Conservation (phyloP, 805 yeast genomes). For the Suhomyces emberorum region DNA sequence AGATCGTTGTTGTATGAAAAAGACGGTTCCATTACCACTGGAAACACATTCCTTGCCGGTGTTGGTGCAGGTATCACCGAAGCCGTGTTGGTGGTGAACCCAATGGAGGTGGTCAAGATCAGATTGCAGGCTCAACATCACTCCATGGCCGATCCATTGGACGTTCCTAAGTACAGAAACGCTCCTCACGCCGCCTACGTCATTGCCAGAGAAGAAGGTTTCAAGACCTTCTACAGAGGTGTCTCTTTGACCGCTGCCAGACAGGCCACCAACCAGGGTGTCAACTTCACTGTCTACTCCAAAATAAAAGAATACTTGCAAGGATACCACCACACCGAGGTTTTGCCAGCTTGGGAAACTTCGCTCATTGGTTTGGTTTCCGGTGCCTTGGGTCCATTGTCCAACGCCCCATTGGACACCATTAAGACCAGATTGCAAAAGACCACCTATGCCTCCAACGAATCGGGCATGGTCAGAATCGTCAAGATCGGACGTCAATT, state of each 20-base stretch:
- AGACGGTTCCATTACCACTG: slow-evolving; percentile 67
- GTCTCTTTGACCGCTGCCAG: slow-evolving; percentile 94
- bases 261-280: slow-evolving; percentile 98
- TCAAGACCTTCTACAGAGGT: slow-evolving; percentile 86
- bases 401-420: slow-evolving; percentile 96
- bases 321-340: slow-evolving; percentile 52
- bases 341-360: slow-evolving; percentile 91
- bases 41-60: slow-evolving; percentile 83
- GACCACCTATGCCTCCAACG: slow-evolving; percentile 66
- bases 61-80: slow-evolving; percentile 97
- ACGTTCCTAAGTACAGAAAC: slow-evolving; percentile 80
- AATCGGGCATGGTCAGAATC: slow-evolving; percentile 74
- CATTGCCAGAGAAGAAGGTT: slow-evolving; percentile 87
- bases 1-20: slow-evolving; percentile 63
- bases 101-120: slow-evolving; percentile 96
- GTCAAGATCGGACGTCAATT: slow-evolving; percentile 75
- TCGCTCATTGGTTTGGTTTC: slow-evolving; percentile 85
- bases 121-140: slow-evolving; percentile 94
- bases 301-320: slow-evolving; percentile 71
- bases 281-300: slow-evolving; percentile 93
- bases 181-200: slow-evolving; percentile 89
- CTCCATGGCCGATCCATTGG: slow-evolving; percentile 79
- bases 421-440: slow-evolving; percentile 96
- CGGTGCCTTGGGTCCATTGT: slow-evolving; percentile 97
- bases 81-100: slow-evolving; percentile 91